A percentile compares a stretch with the other conserved stretches of the same genome.
phyloP scores from a whole-genome alignment of 495 filamentous ascomycete genomes.

The Penicillium mononematosum region DNA sequence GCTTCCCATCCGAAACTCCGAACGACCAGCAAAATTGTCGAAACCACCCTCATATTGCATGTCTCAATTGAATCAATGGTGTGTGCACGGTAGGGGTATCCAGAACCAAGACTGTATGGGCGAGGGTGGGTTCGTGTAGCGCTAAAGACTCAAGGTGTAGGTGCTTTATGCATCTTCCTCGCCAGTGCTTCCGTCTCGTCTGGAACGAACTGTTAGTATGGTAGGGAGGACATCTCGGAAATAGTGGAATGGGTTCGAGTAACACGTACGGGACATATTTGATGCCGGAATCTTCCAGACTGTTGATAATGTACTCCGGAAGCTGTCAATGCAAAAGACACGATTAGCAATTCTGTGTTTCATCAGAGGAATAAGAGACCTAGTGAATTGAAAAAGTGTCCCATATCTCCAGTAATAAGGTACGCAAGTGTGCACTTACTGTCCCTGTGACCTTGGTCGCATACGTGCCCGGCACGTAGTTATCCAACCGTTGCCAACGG shows the following conservation, averaged over 20 bases:
- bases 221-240: not conserved
- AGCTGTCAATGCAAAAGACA: conserved; percentile 35
- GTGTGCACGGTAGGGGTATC: conserved; percentile 18
- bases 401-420: not conserved
- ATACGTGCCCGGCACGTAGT: conserved; percentile 83
- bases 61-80: not conserved
- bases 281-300: conserved; percentile 66
- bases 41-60: conserved; percentile 2
- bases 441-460: conserved; percentile 86
- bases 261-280: conserved; percentile 63
- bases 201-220: conserved; percentile 21
- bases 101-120: conserved; percentile 9
- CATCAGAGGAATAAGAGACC: no score
- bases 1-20: conserved; percentile 30
- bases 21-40: conserved; percentile 17
- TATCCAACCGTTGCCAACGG: conserved; percentile 88
- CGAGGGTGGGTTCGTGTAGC: conserved; percentile 10
- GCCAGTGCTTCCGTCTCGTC: conserved; percentile 51
- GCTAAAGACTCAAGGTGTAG: conserved; percentile 5
- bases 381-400: not conserved
- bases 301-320: conserved; percentile 61
- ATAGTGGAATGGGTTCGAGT: not conserved
- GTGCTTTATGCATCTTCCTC: conserved; percentile 44
- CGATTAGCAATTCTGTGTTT: conserved; percentile 1
- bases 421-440: conserved; percentile 38